Base-by-base conservation (phyloP, 805 yeast genomes). In the Metschnikowia santaceciliae region DNA sequence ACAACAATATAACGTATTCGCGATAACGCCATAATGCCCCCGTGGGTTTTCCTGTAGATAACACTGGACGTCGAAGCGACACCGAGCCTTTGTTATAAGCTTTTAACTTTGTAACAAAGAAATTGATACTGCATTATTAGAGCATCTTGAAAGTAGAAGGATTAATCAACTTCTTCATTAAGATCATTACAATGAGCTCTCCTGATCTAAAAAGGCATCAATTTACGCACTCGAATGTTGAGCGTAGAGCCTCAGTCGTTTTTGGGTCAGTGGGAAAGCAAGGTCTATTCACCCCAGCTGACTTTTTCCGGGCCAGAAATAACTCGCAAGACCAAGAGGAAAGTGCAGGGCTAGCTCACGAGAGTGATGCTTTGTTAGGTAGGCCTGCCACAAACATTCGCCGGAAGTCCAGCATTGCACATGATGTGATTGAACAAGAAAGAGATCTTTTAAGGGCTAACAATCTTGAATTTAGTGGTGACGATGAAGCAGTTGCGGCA, bases 231-330 rank as follows among this genome's bases (percentile, higher is more conserved):
- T 71, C 82, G 6, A 77, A 73, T 37, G 65, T 76, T 2, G 69
- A 76, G 52, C 67, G 83, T 52, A 65, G 83, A 50, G 81, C 80
- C 4, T 79, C 83, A 1, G 69, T 78, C 1, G 77, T 79, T 0
- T 77, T 69, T 47, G 83, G 82, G 1, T 77, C 81, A 0, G 62
- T 74, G 3, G 82, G 83, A 3, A 71, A 81, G 54, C 75, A 78
- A 3, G 82, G 83, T 0, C 64, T 80, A 3, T 80, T 67, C 50
- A 61, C 77, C n/a, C 83, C 83, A 0, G 69, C 71, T 33, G 84
- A 80, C 62, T 80, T 80, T 36, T 40, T 57, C 10, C 41, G 35
- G 7, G 15, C 44, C 7, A 38, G 47, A 17, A 20, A 17, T 8
- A 26, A 23, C n/a, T 34, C 49, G 2, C 42, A 48, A 11, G 59